These are phyloP conservation scores for Phoma sp. DNA, from an alignment of 2,329 filamentous ascomycete species.

Conservation along the genomic window DNA sequence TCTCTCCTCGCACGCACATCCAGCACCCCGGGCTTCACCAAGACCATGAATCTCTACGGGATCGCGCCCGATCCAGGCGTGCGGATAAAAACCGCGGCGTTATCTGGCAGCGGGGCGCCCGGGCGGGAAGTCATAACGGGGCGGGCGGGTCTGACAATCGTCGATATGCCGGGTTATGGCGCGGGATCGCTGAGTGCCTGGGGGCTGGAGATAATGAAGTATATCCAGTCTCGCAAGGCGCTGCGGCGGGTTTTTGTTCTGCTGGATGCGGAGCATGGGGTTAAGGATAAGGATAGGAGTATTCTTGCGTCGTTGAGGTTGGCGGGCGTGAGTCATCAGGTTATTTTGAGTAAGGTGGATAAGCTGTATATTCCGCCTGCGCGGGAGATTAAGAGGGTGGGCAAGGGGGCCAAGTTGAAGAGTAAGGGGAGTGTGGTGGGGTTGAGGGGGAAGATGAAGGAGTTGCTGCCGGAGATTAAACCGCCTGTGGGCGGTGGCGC, in stretches of 20 bases:
- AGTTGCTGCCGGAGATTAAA: slow-evolving; percentile 47
- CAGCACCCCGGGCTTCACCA: slow-evolving; percentile 67
- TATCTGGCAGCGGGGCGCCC: neutral
- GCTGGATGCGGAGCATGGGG: slow-evolving; percentile 68
- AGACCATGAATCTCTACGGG: slow-evolving; percentile 71
- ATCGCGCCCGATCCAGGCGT: slow-evolving; percentile 54
- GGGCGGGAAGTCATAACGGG: slow-evolving; percentile 44
- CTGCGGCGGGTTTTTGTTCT: slow-evolving; percentile 70
- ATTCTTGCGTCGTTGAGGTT: slow-evolving; percentile 64
- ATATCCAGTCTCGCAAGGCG: slow-evolving; percentile 68
- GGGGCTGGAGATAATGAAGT: slow-evolving; percentile 74
- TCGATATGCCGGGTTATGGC: slow-evolving; percentile 78
- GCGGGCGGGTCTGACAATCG: slow-evolving; percentile 61
- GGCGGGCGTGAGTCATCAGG: slow-evolving; percentile 67
- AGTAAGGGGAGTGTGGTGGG: slow-evolving; percentile 50
- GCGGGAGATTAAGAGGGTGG: slow-evolving; percentile 23
- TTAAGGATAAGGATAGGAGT: slow-evolving; percentile 67
- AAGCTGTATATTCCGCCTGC: slow-evolving; percentile 39
- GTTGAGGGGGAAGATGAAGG: slow-evolving; percentile 51
- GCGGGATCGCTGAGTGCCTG: slow-evolving; percentile 67
- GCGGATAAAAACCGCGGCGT: slow-evolving; percentile 26
- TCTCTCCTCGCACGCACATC: slow-evolving; percentile 56
- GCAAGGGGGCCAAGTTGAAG: slow-evolving; percentile 19
- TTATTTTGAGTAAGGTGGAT: slow-evolving; percentile 73
- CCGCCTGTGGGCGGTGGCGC: slow-evolving; percentile 46